Conservation (phyloP, 179 eudicot species). For the Patellifolia procumbens region DNA sequence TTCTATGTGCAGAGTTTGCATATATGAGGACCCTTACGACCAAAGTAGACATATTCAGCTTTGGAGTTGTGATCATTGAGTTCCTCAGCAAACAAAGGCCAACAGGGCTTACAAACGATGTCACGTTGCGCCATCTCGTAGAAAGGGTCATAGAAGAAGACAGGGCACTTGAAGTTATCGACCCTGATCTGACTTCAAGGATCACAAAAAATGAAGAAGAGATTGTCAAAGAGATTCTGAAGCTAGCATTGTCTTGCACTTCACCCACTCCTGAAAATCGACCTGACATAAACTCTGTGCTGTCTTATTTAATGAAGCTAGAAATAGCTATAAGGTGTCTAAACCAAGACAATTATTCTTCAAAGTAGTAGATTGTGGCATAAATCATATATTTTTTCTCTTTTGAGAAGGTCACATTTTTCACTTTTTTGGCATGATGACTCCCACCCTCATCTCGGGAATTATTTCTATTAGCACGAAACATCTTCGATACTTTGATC, state of each 20-base stretch:
- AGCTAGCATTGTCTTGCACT: slow-evolving; percentile 71
- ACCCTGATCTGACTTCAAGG: slow-evolving; percentile 47
- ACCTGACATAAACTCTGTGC: slow-evolving; percentile 58
- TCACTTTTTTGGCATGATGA: too few relatives aligned
- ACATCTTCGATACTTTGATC: too few relatives aligned
- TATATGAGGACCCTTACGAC: slow-evolving; percentile 81
- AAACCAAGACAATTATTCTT: not conserved
- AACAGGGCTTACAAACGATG: slow-evolving; percentile 54
- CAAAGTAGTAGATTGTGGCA: too few relatives aligned
- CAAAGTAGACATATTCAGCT: slow-evolving; percentile 89
- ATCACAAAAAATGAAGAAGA: slow-evolving; percentile 45
- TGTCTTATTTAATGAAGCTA: slow-evolving; percentile 54
- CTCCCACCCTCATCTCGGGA: too few relatives aligned
- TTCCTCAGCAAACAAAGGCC: slow-evolving; percentile 68
- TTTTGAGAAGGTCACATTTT: not conserved
- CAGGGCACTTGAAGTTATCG: slow-evolving; percentile 44
- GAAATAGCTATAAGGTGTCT: slow-evolving; percentile 19
- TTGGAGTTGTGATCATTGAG: slow-evolving; percentile 76
- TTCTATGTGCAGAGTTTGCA: slow-evolving; percentile 62
- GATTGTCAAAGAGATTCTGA: slow-evolving; percentile 51
- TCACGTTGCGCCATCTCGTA: slow-evolving; percentile 66
- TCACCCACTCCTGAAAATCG: slow-evolving; percentile 58
- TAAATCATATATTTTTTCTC: not conserved
- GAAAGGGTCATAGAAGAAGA: slow-evolving; percentile 42
- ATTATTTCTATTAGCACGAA: too few relatives aligned